Conservation (phyloP, 768 basidiomycete species). For the Hygrophoropsis aurantiaca region DNA sequence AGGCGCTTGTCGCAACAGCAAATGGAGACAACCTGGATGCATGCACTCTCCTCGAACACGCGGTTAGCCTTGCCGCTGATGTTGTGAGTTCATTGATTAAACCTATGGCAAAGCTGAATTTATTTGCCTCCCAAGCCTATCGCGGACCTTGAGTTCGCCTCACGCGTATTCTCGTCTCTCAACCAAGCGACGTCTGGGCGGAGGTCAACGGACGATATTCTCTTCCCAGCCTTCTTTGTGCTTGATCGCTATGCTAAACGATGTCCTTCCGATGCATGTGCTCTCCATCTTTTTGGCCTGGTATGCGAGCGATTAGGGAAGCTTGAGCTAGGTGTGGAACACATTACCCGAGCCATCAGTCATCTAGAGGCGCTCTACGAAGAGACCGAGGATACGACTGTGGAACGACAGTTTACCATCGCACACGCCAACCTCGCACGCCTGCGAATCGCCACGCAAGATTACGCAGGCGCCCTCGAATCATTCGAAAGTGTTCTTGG, state of each 20-base stretch:
- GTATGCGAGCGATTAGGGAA: slow-evolving; percentile 85
- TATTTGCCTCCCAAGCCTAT: slow-evolving; percentile 62
- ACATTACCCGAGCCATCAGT: slow-evolving; percentile 60
- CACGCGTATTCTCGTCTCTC: slow-evolving; percentile 49
- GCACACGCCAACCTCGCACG: slow-evolving; percentile 84
- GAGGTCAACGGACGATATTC: slow-evolving; percentile 37
- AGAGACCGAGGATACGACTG: slow-evolving; percentile 72
- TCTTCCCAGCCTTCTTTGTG: slow-evolving; percentile 80
- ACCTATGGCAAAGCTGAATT: slow-evolving; percentile 9
- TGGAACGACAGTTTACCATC: slow-evolving; percentile 78
- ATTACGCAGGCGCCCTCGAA: slow-evolving; percentile 61
- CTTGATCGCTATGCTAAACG: slow-evolving; percentile 73
- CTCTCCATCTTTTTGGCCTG: slow-evolving; percentile 80
- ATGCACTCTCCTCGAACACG: slow-evolving; percentile 70
- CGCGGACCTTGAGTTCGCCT: slow-evolving; percentile 77
- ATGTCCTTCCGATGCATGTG: slow-evolving; percentile 67
- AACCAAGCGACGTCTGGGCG: slow-evolving; percentile 18
- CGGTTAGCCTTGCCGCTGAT: slow-evolving; percentile 54
- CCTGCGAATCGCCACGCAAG: slow-evolving; percentile 57
- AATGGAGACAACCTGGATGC: slow-evolving; percentile 64
- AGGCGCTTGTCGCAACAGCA: slow-evolving; percentile 66
- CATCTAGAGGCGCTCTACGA: slow-evolving; percentile 90
- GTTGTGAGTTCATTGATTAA: slow-evolving; percentile 46
- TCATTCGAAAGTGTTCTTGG: slow-evolving; percentile 74
- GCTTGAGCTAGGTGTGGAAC: slow-evolving; percentile 52